phyloP scores from a whole-genome alignment of 2,329 filamentous ascomycete genomes.

The Metarhizium album region DNA sequence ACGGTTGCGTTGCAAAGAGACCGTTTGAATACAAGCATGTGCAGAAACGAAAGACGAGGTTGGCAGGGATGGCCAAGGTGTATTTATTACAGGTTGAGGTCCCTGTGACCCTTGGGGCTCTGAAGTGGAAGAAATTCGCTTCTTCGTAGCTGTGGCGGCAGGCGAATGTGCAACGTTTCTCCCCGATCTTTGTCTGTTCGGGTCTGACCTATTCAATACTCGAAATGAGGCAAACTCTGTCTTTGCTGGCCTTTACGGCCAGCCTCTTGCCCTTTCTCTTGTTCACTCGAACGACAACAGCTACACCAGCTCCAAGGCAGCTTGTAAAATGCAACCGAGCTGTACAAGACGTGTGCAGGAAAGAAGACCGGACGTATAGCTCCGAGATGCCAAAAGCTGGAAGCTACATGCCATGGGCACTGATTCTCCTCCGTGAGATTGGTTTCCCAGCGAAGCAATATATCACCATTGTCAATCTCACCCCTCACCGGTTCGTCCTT shows the following conservation, averaged over 20 bases:
- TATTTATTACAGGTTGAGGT: neutral
- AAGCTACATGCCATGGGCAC: conserved; percentile 7
- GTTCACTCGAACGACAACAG: neutral
- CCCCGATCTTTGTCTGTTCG: neutral
- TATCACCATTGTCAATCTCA: conserved; percentile 24
- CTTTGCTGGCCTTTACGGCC: neutral
- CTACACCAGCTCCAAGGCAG: neutral
- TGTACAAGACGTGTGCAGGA: conserved; percentile 2
- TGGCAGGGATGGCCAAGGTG: neutral
- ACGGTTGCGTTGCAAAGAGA: neutral
- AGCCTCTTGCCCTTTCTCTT: neutral
- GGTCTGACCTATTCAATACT: neutral
- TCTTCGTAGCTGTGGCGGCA: neutral
- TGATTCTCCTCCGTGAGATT: conserved; percentile 1
- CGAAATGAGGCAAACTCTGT: neutral
- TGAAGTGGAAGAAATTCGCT: neutral
- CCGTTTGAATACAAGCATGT: neutral
- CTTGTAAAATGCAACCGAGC: neutral
- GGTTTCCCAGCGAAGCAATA: conserved; percentile 14
- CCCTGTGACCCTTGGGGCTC: neutral
- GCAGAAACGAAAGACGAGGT: neutral
- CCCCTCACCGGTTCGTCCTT: conserved; percentile 19
- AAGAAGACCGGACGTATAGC: conserved; percentile 7
- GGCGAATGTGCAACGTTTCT: neutral
- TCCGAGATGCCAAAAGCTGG: conserved; percentile 1